Percentiles rank a stretch among this genome's conserved stretches.
phyloP scores from a whole-genome alignment of 2,329 filamentous ascomycete species.

The Colletotrichum coccodes region DNA sequence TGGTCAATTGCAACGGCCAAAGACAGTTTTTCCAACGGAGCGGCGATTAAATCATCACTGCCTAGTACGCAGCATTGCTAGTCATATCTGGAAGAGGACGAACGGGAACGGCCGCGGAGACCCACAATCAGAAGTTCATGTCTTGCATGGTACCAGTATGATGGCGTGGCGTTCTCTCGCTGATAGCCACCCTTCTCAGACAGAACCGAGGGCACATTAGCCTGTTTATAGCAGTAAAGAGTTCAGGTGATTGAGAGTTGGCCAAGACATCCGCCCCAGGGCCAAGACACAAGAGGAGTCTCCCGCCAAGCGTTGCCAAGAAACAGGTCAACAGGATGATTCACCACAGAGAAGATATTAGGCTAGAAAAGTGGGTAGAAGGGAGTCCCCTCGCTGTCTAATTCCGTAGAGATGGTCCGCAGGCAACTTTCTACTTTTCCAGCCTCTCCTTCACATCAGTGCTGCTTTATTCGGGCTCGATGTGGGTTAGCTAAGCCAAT shows the following conservation, averaged over 20 bases:
- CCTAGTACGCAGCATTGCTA: too few relatives aligned
- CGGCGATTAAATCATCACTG: too few relatives aligned
- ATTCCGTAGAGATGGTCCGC: background rate
- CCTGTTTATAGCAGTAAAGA: background rate
- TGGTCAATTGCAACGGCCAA: background rate
- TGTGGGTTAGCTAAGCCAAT: background rate
- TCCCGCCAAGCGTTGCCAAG: background rate
- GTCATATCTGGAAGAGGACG: background rate
- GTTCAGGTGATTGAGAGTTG: background rate
- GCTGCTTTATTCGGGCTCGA: background rate
- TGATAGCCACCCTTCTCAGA: too few relatives aligned
- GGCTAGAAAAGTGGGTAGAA: background rate
- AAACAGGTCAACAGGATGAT: background rate
- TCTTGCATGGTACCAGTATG: background rate
- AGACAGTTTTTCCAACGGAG: too few relatives aligned
- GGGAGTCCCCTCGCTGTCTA: background rate
- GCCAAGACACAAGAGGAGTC: background rate
- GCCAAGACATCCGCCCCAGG: background rate
- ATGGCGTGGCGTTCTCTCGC: background rate
- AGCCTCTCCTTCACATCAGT: background rate
- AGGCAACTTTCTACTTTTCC: background rate
- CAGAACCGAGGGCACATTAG: background rate
- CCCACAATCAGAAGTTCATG: background rate
- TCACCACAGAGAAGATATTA: background rate
- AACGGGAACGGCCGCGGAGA: background rate